Evolutionary conservation across 805 yeast genomes (phyloP), one percentile per base, ranked within the genome.

Genomic region (Metschnikowia matae): DNA sequence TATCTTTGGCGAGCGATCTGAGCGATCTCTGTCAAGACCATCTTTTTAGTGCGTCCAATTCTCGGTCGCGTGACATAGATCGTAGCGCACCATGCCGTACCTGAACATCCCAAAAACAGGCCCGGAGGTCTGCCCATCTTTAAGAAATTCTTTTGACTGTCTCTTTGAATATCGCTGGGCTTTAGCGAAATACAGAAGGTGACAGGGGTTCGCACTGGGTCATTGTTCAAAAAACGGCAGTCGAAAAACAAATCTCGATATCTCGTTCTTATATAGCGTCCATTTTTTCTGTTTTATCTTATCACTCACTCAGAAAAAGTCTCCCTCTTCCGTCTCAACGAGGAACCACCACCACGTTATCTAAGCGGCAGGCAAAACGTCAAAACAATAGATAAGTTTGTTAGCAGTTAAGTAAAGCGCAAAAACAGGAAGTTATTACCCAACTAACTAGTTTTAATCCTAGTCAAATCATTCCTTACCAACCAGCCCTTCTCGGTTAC

Each of bases 231-330:
- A 15, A 4, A 18, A 3, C 14, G 13, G 31, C 18, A n/a, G 17
- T 21, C 7, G 32, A 26, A 40, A 40, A 40, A 26, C 43, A 26
- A 26, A 18, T 40, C 43, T 23, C 45, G 29, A 14, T 31, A 32
- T 41, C 45, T 32, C 26, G 32, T 31, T 31, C 45, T 41, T 41
- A 32, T 41, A 41, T 41, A 32, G 29, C 45, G 45, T 31, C 45
- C 37, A 32, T 17, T 41, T 41, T 40, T 32, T 23, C 15, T 17
- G 26, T 10, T 41, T 32, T 41, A 41, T 41, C 45, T 41, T 41
- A 41, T 41, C 44, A 41, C 45, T 31, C 44, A 40, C 21, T n/a
- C 34, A 26, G 40, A 41, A 41, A 41, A 32, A 31, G 44, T 40
- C 39, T 35, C 23, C 33, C 43, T 26, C 33, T 38, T 21, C 43